Evolutionary conservation across 176 grass and related monocot genomes (phyloP).

Genomic region (Sorghum bicolor): DNA sequence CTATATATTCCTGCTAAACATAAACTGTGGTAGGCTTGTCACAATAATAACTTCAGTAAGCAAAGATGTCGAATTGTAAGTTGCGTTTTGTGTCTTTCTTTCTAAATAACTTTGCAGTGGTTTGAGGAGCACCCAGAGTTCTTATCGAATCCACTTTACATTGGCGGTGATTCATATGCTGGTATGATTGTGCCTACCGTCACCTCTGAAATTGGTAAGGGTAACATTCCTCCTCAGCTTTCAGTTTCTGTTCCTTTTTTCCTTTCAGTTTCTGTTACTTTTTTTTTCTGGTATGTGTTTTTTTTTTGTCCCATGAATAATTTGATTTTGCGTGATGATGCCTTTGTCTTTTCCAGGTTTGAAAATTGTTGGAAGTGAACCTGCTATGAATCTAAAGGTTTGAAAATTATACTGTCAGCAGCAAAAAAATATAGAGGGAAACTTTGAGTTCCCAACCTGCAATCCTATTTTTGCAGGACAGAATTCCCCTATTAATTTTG

Average conservation of each 20-base stretch:
- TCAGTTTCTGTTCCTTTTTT: not conserved
- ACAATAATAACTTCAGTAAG: not conserved
- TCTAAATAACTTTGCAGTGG: slow-evolving; percentile 39
- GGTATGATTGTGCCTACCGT: slow-evolving; percentile 52
- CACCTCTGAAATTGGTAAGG: slow-evolving; percentile 33
- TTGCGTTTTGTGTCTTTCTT: not conserved
- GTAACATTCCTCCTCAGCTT: not conserved
- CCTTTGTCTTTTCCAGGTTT: slow-evolving; percentile 15
- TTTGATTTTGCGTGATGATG: not conserved
- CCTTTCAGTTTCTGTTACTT: too few relatives aligned
- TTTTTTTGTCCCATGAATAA: not conserved
- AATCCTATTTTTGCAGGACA: not conserved
- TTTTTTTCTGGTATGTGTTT: too few relatives aligned
- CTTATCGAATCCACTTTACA: slow-evolving; percentile 60
- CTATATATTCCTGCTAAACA: not conserved
- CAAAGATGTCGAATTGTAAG: not conserved
- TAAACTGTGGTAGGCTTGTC: not conserved
- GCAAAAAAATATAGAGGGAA: not conserved
- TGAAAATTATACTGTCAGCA: not conserved
- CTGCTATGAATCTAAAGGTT: slow-evolving; percentile 52
- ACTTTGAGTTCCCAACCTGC: not conserved
- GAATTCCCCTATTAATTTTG: not conserved
- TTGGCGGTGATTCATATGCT: slow-evolving; percentile 63
- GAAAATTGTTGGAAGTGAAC: not conserved
- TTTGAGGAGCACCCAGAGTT: slow-evolving; percentile 51